Conservation (phyloP, 208 protist genomes). For the Leishmania tropica region DNA sequence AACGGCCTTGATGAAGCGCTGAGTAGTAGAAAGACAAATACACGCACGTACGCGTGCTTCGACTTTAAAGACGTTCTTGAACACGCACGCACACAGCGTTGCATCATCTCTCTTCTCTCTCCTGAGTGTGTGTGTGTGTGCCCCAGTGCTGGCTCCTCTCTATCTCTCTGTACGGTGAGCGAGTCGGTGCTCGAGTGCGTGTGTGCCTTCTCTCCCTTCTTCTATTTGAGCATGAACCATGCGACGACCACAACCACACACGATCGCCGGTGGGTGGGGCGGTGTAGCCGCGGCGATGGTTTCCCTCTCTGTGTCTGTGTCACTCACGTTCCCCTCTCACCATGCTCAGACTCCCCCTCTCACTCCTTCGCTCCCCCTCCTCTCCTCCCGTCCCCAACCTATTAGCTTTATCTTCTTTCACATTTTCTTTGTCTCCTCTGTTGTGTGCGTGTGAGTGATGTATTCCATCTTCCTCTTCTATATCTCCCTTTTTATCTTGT, state of each 20-base stretch:
- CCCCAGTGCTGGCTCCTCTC: not conserved
- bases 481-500: not conserved
- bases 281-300: not conserved
- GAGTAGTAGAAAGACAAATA: not conserved
- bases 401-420: not conserved
- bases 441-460: conserved; percentile 10
- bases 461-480: not conserved
- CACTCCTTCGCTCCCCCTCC: not conserved
- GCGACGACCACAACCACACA: too few relatives aligned
- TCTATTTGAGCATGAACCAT: not conserved
- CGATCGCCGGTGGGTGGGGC: not conserved
- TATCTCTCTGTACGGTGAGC: not conserved
- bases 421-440: not conserved
- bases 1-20: not conserved
- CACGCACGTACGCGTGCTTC: not conserved
- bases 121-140: not conserved
- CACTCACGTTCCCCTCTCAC: not conserved
- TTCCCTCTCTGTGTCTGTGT: not conserved
- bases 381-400: not conserved
- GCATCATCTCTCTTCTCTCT: not conserved
- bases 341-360: not conserved
- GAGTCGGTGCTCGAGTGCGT: not conserved
- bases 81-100: not conserved
- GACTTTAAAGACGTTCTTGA: not conserved
- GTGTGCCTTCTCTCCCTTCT: not conserved